Base-by-base conservation (phyloP, 352 stramenopile genomes). In the Thraustochytrium sp. region DNA sequence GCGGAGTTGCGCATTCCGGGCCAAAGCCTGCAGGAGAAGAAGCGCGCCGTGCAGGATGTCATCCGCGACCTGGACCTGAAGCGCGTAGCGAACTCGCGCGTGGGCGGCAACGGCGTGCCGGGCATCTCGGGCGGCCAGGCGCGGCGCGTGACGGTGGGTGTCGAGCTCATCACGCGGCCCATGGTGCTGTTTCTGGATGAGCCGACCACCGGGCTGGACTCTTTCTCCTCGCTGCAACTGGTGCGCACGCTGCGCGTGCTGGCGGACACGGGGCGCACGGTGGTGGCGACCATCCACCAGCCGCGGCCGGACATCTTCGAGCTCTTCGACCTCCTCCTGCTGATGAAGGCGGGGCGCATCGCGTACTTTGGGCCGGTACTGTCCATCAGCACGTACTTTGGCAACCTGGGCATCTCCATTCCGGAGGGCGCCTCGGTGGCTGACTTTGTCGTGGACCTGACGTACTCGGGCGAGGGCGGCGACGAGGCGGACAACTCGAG, bases 291-390 rank as follows among this genome's bases (percentile, higher is more conserved):
- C 3, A 92, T 93, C 62, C 90, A 93, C 54, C 89, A 93, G 76
- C 90, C 90, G 9, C 88, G 83, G 31, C 87, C 82, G 2, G 89
- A 92, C 40, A 88, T 93, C 23, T 93, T 93, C 55, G 84, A 86
- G 31, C 72, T 94, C 54, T 97, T 98, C 85, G 93, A 97, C 84
- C 84, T 88, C 34, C 75, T 97, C 0, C 82, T 98, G 2, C 85
- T 97, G 18, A 88, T 98, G 0, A 80, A 80, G 42, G 26, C 31
- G 8, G 68, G 68, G 9, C 48, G 68, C 18, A 80, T 80, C 38
- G 68, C 68, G 9, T 80, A 80, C n/a, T 80, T 80, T 80, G 68
- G 68, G 31, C 44, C 42, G 2, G 51, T 80, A 8, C 42, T 36
- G 9, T 34, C 31, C 16, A 40, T 80, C 26, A 42, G 53, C 1